Conservation (phyloP, 805 yeast genomes). For the Candida odintsovae region DNA sequence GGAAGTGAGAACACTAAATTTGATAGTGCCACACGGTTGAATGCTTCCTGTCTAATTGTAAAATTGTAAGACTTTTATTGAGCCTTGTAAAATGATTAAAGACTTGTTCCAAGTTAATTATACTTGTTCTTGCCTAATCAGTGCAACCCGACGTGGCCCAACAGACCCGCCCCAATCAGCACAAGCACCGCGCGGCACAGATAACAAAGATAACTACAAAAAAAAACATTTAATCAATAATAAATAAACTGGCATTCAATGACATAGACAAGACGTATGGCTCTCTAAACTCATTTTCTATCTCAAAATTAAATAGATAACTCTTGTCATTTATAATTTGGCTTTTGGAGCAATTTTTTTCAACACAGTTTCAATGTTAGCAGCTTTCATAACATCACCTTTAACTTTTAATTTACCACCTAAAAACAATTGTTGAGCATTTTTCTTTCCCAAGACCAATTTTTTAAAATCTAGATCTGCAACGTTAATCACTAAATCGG, state of each 20-base stretch:
- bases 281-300: too few relatives aligned
- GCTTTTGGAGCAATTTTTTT: slow-evolving; percentile 44
- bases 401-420: slow-evolving; percentile 79
- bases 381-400: slow-evolving; percentile 90
- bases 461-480: slow-evolving; percentile 65
- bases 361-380: slow-evolving; percentile 64
- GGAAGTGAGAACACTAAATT: background rate
- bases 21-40: slow-evolving; percentile 1
- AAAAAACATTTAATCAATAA: too few relatives aligned
- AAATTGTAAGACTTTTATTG: too few relatives aligned
- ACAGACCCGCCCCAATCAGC: background rate
- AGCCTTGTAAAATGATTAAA: too few relatives aligned
- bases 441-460: slow-evolving; percentile 72
- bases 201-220: background rate
- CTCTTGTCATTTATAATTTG: slow-evolving; percentile 35
- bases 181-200: background rate
- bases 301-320: too few relatives aligned
- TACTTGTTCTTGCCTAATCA: too few relatives aligned
- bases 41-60: background rate
- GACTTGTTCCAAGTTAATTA: too few relatives aligned
- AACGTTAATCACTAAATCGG: slow-evolving; percentile 62
- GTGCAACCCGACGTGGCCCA: too few relatives aligned
- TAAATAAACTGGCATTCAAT: background rate
- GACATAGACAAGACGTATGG: too few relatives aligned
- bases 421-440: slow-evolving; percentile 81